Base-by-base conservation (phyloP, 331 rosid genomes). In the Dryas integrifolia region DNA sequence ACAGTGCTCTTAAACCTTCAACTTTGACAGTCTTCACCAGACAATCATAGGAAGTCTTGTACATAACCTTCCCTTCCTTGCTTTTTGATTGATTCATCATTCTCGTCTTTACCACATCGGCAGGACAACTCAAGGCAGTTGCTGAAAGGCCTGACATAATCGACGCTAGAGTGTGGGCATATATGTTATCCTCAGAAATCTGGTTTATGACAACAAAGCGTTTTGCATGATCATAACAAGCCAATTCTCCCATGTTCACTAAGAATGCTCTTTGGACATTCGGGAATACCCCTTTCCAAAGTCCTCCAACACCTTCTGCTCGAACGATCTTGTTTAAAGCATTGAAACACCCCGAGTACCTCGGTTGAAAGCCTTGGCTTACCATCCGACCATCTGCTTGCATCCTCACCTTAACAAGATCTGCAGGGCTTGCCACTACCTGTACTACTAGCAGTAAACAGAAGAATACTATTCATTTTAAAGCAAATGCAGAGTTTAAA, bases 371-470 rank as follows among this genome's bases (percentile, higher is more conserved):
- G 79, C 86, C 92, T 74, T 81, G 90, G 82, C 85, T 79, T 72
- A 43, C 84, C 85, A 84, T 65, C 9, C 74, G 86, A 26, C 97
- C 88, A 67, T 91, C 97, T 3, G 95, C 92, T 85, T 91, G 97
- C 96, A 94, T 86, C 82, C 98, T 86, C 81, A 94, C 97, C 86
- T 94, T 94, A 56, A 88, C 88, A 82, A 94, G 98, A 88, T 91
- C 96, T n/a, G 96, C 95, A n/a, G 97, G 98, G 83, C 97, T 94
- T 53, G 96, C 97, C 74, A 94, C 86, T 73, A 91, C 55, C 97
- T 91, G 90, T 58, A 75, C 72, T 58, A 70, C 88, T 70, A 75
- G 79, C 70, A 68, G 77, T 66, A 77, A 79, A 84, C 60, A 78
- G 48, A 50, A 59, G 70, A 30, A 65, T 59, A 18, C 4, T 51